Base-by-base conservation (phyloP, 1,284 basidiomycete species). In the Rhodotorula sp. region DNA sequence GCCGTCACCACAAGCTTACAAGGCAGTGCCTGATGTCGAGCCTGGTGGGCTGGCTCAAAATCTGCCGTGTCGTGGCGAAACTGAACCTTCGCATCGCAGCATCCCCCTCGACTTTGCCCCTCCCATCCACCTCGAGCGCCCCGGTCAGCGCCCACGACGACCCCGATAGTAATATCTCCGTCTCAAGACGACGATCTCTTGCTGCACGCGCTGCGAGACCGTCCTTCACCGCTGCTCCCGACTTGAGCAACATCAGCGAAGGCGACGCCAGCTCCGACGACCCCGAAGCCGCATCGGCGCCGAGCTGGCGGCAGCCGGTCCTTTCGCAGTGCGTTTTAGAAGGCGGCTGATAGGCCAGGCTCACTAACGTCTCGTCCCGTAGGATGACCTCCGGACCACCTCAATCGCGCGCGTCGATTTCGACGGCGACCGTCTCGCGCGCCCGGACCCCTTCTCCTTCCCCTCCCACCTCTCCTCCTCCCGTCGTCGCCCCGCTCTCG, bases 231-330 rank as follows among this genome's bases (percentile, higher is more conserved):
- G 54, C 67, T 10, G 42, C 25, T 42, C 72, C 72, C 4, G 73
- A 75, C 17, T 57, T 73, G 66, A 75, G 73, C 64, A 66, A 70
- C 46, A 70, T 74, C 25, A 57, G 45, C 60, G 73, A 74, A 42
- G 70, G 62, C 7, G 68, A 53, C 14, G 64, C 58, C 21, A 59
- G 61, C 9, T 45, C 45, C 8, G 68, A 27, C 13, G 62, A 71
- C 21, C 52, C 66, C 46, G 67, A 55, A 25, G 46, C 23, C 14
- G 25, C 7, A 8, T 12, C 55, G 46, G 53, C 13, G 17, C 41
- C 41, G 25, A 12, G n/a, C 7, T 45, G 45, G 46, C 48, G 49
- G 17, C 12, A n/a, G 14, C 46, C 46, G 14, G 17, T 49, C 4
- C 25, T 67, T 25, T 19, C 49, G 12, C 12, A 57, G 66, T 67